phyloP scores from a whole-genome alignment of 1,284 basidiomycete genomes.

The Puccinia coronata region DNA sequence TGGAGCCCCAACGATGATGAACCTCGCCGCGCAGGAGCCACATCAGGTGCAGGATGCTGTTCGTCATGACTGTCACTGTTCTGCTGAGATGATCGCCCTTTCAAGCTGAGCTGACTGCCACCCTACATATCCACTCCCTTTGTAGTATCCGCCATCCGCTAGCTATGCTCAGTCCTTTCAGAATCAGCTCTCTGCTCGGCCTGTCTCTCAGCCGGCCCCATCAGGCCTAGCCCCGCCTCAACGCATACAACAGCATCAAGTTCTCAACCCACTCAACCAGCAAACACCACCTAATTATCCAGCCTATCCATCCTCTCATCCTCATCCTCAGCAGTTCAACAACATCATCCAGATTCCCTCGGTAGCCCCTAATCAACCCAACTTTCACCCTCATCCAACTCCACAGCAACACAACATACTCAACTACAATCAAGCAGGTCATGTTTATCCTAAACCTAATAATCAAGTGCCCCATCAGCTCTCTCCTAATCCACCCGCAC shows the following conservation, averaged over 20 bases:
- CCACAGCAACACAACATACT: not conserved
- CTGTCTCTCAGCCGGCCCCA: constrained; percentile 12
- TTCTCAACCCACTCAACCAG: constrained; percentile 1
- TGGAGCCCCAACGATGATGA: too few relatives aligned
- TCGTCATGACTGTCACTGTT: not conserved
- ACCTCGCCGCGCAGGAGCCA: not conserved
- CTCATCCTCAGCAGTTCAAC: constrained; percentile 24
- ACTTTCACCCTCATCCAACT: constrained; percentile 7
- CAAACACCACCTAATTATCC: constrained; percentile 2
- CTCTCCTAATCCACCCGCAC: not conserved
- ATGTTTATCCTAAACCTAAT: constrained; percentile 2
- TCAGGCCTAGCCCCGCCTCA: not conserved
- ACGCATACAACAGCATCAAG: constrained; percentile 17
- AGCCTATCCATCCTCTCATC: not conserved
- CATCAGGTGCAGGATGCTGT: not conserved
- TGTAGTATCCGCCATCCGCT: not conserved
- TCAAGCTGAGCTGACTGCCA: not conserved
- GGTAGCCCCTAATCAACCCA: not conserved
- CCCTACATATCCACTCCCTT: not conserved
- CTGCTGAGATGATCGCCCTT: not conserved
- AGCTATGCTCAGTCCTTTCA: not conserved
- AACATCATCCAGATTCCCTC: not conserved
- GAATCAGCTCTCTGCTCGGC: not conserved
- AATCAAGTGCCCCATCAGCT: not conserved
- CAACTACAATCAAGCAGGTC: constrained; percentile 7